These are phyloP conservation scores for Tylopilus sp. DNA, from an alignment of 768 basidiomycete genomes.

Conservation along the genomic window DNA sequence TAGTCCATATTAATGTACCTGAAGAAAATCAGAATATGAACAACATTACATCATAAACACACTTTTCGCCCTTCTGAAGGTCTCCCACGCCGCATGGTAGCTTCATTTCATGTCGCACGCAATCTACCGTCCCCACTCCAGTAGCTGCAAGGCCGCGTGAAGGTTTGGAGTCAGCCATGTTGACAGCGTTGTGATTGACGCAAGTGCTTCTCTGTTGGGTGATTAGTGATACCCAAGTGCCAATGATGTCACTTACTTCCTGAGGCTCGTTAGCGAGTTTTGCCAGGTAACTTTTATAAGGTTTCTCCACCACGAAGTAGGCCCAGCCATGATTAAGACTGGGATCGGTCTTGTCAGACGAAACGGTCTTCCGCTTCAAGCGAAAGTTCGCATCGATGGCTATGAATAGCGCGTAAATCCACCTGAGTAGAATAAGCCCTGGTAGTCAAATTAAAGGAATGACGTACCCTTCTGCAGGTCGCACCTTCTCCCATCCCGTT, in stretches of 20 bases:
- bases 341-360: background rate
- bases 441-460: too few relatives aligned
- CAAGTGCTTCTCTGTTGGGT: constrained; percentile 16
- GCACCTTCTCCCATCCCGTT: too few relatives aligned
- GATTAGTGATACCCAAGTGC: too few relatives aligned
- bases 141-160: background rate
- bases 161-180: background rate
- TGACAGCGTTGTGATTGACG: constrained; percentile 8
- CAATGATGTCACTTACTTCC: too few relatives aligned
- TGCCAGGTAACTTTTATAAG: background rate
- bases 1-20: background rate
- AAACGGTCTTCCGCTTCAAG: background rate
- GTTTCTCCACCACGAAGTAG: background rate
- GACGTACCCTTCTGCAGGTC: too few relatives aligned
- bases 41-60: background rate
- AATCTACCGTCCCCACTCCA: constrained; percentile 16
- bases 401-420: too few relatives aligned
- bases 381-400: too few relatives aligned
- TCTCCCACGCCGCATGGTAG: constrained; percentile 12
- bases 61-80: constrained; percentile 20
- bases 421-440: too few relatives aligned
- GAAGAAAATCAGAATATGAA: background rate
- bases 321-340: background rate
- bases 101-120: constrained; percentile 9
- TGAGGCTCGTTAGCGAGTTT: background rate